These are phyloP conservation scores for Fraxinus albicans DNA, from an alignment of 305 asterid species.

Conservation along the genomic window DNA sequence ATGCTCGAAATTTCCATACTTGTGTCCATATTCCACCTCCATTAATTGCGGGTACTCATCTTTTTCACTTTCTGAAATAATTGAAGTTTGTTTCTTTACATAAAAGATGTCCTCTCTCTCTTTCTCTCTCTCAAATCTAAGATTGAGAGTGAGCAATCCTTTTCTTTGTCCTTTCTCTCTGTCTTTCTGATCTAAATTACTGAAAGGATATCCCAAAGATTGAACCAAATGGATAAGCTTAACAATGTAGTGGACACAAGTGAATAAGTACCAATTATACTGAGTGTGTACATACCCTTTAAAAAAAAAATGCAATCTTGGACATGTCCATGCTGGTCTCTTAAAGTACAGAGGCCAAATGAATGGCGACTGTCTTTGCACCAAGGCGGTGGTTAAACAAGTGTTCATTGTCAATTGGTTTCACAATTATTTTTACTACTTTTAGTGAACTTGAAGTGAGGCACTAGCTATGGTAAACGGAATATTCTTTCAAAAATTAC, in stretches of 20 bases:
- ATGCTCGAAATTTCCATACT: not conserved
- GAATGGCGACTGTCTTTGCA: not conserved
- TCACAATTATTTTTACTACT: not conserved
- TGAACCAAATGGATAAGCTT: not conserved
- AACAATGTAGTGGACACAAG: not conserved
- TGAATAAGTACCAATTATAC: not conserved
- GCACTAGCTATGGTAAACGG: not conserved
- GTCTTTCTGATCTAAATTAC: not conserved
- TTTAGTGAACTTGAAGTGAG: not conserved
- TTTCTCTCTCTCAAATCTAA: not conserved
- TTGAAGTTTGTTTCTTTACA: not conserved
- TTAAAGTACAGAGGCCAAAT: not conserved
- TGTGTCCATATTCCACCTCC: not conserved
- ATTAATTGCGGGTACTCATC: not conserved
- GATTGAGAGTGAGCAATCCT: not conserved
- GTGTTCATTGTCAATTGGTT: not conserved
- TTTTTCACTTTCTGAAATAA: not conserved
- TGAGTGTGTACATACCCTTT: too few species aligned
- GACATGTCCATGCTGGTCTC: not conserved
- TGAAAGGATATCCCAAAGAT: not conserved
- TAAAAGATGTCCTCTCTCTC: not conserved
- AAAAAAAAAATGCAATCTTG: too few species aligned
- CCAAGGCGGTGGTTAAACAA: not conserved
- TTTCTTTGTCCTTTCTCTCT: not conserved
- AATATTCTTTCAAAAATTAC: not conserved